Conservation (phyloP, 1,284 basidiomycete species). For the Puccinia coronata region DNA sequence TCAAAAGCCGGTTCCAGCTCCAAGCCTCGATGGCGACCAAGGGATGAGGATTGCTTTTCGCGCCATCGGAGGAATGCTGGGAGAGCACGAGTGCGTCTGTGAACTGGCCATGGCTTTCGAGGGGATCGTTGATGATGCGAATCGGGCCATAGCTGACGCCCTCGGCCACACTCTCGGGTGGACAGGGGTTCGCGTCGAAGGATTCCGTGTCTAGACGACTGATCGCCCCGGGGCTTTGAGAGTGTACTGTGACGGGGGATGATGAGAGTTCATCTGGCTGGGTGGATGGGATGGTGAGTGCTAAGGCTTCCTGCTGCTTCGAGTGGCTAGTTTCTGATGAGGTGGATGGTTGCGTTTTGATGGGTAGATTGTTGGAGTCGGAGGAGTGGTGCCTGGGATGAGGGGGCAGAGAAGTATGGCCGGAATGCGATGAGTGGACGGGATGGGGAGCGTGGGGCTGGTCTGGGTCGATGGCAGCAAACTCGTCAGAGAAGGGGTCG, state of each 20-base stretch:
- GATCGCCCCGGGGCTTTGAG: not conserved
- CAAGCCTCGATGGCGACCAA: constrained; percentile 39
- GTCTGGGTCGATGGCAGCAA: not conserved
- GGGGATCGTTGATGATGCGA: not conserved
- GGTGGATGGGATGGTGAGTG: not conserved
- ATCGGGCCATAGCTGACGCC: constrained; percentile 30
- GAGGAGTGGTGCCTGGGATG: not conserved
- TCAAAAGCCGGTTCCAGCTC: constrained; percentile 41
- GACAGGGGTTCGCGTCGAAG: constrained; percentile 13
- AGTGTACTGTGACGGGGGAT: not conserved
- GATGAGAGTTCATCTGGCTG: not conserved
- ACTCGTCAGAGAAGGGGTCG: constrained; percentile 12
- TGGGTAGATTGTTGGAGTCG: not conserved
- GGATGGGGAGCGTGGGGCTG: not conserved
- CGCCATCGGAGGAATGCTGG: not conserved
- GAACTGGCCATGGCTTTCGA: constrained; percentile 20
- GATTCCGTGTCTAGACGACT: not conserved
- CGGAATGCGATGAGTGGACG: not conserved
- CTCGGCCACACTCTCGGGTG: constrained; percentile 19
- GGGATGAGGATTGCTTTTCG: not conserved
- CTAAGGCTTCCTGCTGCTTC: not conserved
- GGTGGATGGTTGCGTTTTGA: not conserved
- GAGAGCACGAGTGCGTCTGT: constrained; percentile 9
- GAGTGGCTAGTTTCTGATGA: not conserved
- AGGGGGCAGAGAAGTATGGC: not conserved